Base-by-base conservation (phyloP, 768 basidiomycete genomes). In the Tylopilus sp. region DNA sequence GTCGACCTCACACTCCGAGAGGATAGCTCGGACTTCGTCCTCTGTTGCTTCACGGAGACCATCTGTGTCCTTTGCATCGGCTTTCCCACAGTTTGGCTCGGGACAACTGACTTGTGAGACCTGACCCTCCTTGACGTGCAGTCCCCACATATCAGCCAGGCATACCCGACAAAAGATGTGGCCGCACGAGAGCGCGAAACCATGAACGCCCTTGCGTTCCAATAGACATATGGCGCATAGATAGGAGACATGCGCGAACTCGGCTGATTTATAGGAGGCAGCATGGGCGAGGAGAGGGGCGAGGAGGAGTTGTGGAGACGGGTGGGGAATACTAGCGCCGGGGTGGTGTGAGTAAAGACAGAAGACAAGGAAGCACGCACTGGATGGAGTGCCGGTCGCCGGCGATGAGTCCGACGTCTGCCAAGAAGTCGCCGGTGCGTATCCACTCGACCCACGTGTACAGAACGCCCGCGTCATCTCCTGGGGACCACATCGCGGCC, bases 151-250 rank as follows among this genome's bases (percentile, higher is more conserved):
- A 47, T 87, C 85, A 48, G 76, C 76, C 25, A 96, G 68, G 64
- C 93, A 96, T 9, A 78, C 68, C n/a, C 82, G 80, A 66, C 93
- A 96, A 67, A 93, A 95, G 13, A 93, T 79, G 67, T 95, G 93
- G 1, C 71, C 69, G 63, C 92, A 95, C 3, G 73, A 64, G 45
- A 95, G 74, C 56, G 81, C 76, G 16, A 93, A 61, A 65, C 92
- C 93, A 58, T 82, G 80, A 14, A 80, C 76, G 40, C 93, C 93
- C 64, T 91, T 93, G 53, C 83, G 71, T 14, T 80, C 78, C 31
- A 79, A 78, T 5, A 95, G 71, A 67, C 93, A 96, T 45, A 96
- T 83, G 24, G 84, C 75, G 63, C 93, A 96, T 25, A 75, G 68
- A 68, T 89, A 88, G 0, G 86, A 82, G 16, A 75, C 78, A 49